phyloP scores from a whole-genome alignment of 2,329 filamentous ascomycete genomes.

The Shiraia sp. region DNA sequence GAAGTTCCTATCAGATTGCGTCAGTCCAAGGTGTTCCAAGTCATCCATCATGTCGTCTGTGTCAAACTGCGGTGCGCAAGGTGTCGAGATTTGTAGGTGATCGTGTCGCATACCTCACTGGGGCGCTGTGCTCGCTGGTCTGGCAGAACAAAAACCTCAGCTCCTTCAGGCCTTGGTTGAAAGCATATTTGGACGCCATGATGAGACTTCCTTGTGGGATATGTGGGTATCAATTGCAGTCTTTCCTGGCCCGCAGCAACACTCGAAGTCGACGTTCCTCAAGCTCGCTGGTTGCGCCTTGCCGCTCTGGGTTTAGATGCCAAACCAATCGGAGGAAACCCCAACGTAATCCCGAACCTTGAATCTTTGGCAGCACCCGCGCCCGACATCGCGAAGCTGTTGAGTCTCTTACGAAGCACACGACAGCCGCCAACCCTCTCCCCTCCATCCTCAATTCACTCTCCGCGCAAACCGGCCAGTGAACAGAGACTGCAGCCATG shows the following conservation, averaged over 20 bases:
- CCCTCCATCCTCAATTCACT: slow-evolving; percentile 48
- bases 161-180: slow-evolving; percentile 87
- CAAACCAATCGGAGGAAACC: slow-evolving; percentile 25
- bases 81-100: too few species aligned
- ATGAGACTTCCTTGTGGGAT: slow-evolving; percentile 27
- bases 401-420: slow-evolving; percentile 7
- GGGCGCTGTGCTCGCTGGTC: slow-evolving; percentile 85
- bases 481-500: slow-evolving; percentile 46
- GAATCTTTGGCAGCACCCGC: too few species aligned
- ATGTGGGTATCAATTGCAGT: slow-evolving; percentile 19
- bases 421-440: slow-evolving; percentile 41
- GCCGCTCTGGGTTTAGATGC: slow-evolving; percentile 5
- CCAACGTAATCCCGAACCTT: slow-evolving; percentile 31
- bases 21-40: slow-evolving; percentile 6
- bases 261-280: slow-evolving; percentile 17
- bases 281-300: slow-evolving; percentile 20
- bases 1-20: slow-evolving; percentile 69
- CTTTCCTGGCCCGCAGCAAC: slow-evolving; percentile 8
- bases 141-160: slow-evolving; percentile 98
- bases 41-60: slow-evolving; percentile 3
- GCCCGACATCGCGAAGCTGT: slow-evolving; percentile 18
- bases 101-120: slow-evolving; percentile 68
- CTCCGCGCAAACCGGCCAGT: background rate
- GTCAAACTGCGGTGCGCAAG: too few species aligned
- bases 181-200: slow-evolving; percentile 94